Evolutionary conservation across 2,329 filamentous ascomycete species (phyloP), one percentile per base, ranked within the genome.

Genomic region (Fusarium burgessii): DNA sequence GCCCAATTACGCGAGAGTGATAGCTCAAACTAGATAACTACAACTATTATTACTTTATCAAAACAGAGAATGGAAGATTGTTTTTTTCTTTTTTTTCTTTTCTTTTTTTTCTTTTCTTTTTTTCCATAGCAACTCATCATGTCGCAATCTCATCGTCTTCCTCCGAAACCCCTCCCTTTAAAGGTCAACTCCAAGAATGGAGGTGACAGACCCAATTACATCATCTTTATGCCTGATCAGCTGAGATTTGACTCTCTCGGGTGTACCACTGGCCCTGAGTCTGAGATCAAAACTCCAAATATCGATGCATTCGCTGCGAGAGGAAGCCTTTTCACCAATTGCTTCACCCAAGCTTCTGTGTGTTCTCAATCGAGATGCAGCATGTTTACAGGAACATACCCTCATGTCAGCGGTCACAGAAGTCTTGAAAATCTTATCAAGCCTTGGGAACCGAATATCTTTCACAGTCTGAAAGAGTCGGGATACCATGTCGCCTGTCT

Each of bases 181-280:
- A 50, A 62, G 14, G 41, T 77, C 13, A 27, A 74, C 49, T 78
- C 77, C 5, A 65, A 68, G 13, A 78, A 78, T 70, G 77, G 77
- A 32, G 75, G 72, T 6, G 20, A 72, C 18, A 62, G 67, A 18
- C 78, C 80, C 17, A 84, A 84, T 58, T 78, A 80, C 29, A 72
- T 83, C 52, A 81, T 85, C 11, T 85, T 85, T 66, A 85, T 85
- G 83, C 84, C 83, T 6, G 83, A 85, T 51, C 84, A 85, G 73
- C 76, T 85, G 6, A 80, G 83, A 13, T 84, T 82, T 46, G 84
- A 85, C 68, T 79, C 82, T 3, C 72, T 85, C 0, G 79, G 80
- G 1, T 83, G 80, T 46, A 76, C 70, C 10, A 78, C 78, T 5
- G 76, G 72, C 5, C 75, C 74, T 7, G 41, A 74, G 1, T 70